Evolutionary conservation across 139 green algal species (phyloP).

Genomic region (Prasinococcaceae sp.): DNA sequence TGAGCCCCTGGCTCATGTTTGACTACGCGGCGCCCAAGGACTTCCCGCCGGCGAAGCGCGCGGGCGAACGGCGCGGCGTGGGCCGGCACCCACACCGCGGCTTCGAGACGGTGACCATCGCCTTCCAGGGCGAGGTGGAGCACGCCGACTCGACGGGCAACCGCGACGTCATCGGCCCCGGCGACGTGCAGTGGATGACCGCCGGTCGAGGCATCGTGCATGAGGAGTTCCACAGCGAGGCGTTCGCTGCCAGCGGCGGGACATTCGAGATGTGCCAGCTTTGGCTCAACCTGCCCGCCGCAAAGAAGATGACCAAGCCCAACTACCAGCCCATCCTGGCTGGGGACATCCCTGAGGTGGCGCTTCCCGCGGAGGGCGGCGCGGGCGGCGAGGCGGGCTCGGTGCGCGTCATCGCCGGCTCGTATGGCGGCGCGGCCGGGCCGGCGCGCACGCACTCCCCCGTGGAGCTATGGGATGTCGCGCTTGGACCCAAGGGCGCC

Average conservation of each 20-base stretch:
- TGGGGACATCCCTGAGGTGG: slow-evolving; percentile 11
- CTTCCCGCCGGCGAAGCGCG: slow-evolving; percentile 2
- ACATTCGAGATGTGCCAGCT: slow-evolving; percentile 18
- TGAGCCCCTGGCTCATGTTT: slow-evolving; percentile 13
- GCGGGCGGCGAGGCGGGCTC: neutral
- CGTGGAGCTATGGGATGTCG: slow-evolving; percentile 10
- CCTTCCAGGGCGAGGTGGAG: slow-evolving; percentile 14
- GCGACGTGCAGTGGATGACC: slow-evolving; percentile 32
- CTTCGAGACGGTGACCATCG: slow-evolving; percentile 24
- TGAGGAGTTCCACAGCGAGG: slow-evolving; percentile 14
- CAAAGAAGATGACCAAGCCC: slow-evolving; percentile 21
- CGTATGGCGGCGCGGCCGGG: slow-evolving; percentile 3
- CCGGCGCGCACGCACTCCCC: slow-evolving; percentile 5
- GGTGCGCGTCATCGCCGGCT: slow-evolving; percentile 18
- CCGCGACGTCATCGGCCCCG: slow-evolving; percentile 16
- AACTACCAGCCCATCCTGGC: slow-evolving; percentile 18
- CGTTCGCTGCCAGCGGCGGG: slow-evolving; percentile 10
- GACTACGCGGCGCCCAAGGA: slow-evolving; percentile 15
- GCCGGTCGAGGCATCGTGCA: slow-evolving; percentile 23
- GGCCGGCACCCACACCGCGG: slow-evolving; percentile 22
- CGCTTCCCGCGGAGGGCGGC: too few relatives aligned
- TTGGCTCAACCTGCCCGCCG: slow-evolving; percentile 26
- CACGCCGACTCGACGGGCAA: slow-evolving; percentile 20
- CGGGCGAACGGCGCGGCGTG: neutral
- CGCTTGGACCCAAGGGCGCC: too few relatives aligned